These are phyloP conservation scores for Elongisporangium anandrum DNA, from an alignment of 352 stramenopile genomes.

Conservation along the genomic window DNA sequence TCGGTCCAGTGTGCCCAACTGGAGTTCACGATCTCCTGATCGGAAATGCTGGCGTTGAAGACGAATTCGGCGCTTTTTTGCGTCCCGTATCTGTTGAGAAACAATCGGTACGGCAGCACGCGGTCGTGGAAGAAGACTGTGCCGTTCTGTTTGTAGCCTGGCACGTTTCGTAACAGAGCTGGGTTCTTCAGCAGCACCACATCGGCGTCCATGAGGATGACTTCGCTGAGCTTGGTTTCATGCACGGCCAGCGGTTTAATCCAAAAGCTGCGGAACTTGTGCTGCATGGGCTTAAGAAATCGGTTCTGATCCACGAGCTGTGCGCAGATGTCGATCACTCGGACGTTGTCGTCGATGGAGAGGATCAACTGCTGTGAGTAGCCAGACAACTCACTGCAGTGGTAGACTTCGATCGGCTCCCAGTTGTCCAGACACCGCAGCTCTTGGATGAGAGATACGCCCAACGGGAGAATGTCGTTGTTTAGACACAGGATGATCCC, in stretches of 20 bases:
- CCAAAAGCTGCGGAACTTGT: slow-evolving; percentile 46
- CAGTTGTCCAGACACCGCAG: slow-evolving; percentile 36
- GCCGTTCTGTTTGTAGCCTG: slow-evolving; percentile 33
- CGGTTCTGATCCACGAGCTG: too few species aligned
- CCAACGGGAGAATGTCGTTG: slow-evolving; percentile 16
- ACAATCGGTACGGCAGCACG: slow-evolving; percentile 24
- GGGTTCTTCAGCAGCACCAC: slow-evolving; percentile 43
- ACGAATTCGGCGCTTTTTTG: too few species aligned
- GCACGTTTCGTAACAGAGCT: slow-evolving; percentile 22
- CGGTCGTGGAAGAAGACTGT: slow-evolving; percentile 75
- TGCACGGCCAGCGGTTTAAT: slow-evolving; percentile 53
- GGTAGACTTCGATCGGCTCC: slow-evolving; percentile 42
- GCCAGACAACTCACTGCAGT: slow-evolving; percentile 33
- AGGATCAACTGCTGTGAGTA: slow-evolving; percentile 2
- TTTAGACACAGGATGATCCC: slow-evolving; percentile 40
- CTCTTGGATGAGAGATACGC: slow-evolving; percentile 28
- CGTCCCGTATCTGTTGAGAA: slow-evolving; percentile 10
- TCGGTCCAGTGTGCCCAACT: too few species aligned
- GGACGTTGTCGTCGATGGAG: too few species aligned
- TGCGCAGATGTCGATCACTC: too few species aligned
- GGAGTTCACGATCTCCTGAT: too few species aligned
- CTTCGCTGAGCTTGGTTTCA: slow-evolving; percentile 32
- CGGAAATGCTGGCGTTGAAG: too few species aligned
- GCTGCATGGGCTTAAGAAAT: too few species aligned
- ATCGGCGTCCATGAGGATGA: slow-evolving; percentile 53